Evolutionary conservation across 139 green algal genomes (phyloP).

Genomic region (Auxenochlorella pyrenoidosa): DNA sequence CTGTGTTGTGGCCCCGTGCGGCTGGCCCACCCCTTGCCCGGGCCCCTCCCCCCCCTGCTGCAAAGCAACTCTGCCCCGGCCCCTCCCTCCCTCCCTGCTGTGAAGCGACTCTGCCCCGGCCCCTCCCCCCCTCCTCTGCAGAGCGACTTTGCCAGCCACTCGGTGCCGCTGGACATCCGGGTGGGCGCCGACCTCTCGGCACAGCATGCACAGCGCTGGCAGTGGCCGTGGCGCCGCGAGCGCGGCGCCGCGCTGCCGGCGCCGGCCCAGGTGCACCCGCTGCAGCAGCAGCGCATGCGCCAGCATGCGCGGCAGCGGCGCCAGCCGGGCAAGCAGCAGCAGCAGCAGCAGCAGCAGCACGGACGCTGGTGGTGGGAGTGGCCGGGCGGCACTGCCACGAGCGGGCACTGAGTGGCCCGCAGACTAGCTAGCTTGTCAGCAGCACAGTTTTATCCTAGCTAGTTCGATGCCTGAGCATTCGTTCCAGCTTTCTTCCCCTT

Average conservation of each 20-base stretch:
- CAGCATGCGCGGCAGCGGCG: not conserved
- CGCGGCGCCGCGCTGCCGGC: not conserved
- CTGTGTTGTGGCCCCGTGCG: no score
- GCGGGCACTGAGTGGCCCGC: not conserved
- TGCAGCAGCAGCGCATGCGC: not conserved
- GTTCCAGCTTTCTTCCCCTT: no score
- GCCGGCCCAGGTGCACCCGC: not conserved
- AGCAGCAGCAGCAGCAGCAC: not conserved
- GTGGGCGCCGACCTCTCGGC: not conserved
- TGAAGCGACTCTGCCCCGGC: no score
- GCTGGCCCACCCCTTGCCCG: no score
- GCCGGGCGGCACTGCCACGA: not conserved
- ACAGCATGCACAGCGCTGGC: not conserved
- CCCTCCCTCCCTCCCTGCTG: no score
- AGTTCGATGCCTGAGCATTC: no score
- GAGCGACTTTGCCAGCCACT: conserved; percentile 26
- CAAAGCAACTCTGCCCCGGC: no score
- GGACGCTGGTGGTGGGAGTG: conserved; percentile 1
- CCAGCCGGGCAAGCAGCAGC: not conserved
- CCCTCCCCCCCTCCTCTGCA: not conserved
- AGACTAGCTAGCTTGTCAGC: no score
- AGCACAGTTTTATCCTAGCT: no score
- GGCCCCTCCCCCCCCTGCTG: no score
- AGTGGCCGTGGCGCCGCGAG: conserved; percentile 14
- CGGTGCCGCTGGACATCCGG: conserved; percentile 32